phyloP scores from a whole-genome alignment of 176 grass and related monocot genomes.

The Panicum miliaceum region DNA sequence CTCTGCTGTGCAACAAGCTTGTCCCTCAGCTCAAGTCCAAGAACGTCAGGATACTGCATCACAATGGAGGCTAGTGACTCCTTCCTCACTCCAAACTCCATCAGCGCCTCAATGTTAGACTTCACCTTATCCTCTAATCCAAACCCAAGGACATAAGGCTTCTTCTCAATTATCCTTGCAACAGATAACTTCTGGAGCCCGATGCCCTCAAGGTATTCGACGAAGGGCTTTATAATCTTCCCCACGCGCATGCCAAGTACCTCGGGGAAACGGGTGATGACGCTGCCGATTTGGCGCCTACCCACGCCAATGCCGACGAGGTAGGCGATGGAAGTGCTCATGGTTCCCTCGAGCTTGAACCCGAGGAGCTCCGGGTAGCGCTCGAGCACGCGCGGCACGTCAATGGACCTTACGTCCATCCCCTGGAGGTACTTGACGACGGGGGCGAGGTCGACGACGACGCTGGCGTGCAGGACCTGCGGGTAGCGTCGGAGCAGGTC shows the following conservation, averaged over 20 bases:
- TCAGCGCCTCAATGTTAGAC: slow-evolving; percentile 55
- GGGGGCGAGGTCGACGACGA: slow-evolving; percentile 65
- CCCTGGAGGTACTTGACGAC: slow-evolving; percentile 79
- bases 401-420: slow-evolving; percentile 52
- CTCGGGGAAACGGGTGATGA: slow-evolving; percentile 67
- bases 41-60: slow-evolving; percentile 56
- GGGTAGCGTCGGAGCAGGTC: slow-evolving; percentile 72
- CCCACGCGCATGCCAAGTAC: slow-evolving; percentile 76
- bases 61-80: slow-evolving; percentile 61
- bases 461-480: slow-evolving; percentile 79
- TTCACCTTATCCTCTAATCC: slow-evolving; percentile 64
- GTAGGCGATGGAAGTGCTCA: slow-evolving; percentile 86
- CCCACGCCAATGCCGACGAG: slow-evolving; percentile 61
- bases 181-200: slow-evolving; percentile 57
- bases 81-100: slow-evolving; percentile 66
- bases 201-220: slow-evolving; percentile 67
- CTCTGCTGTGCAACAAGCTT: slow-evolving; percentile 63
- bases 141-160: slow-evolving; percentile 70
- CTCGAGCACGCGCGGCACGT: slow-evolving; percentile 74
- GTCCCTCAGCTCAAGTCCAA: slow-evolving; percentile 63
- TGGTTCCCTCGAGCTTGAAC: slow-evolving; percentile 85
- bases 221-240: slow-evolving; percentile 74
- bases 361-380: slow-evolving; percentile 73
- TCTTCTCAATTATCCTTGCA: slow-evolving; percentile 61
- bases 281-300: slow-evolving; percentile 52